Base-by-base conservation (phyloP, 345 rosid genomes). In the Erodium maritimum region DNA sequence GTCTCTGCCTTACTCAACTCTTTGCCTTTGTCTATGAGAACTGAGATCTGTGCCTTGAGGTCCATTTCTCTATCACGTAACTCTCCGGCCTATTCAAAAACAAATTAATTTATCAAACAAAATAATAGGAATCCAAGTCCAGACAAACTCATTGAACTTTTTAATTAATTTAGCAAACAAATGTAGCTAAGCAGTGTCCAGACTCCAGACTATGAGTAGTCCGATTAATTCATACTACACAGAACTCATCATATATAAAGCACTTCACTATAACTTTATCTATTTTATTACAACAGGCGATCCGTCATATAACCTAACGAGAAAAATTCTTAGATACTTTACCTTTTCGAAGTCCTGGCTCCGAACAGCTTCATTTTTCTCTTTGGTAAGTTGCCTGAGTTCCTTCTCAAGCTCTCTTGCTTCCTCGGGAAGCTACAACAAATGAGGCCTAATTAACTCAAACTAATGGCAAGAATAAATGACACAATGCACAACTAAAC, bases 281-380 rank as follows among this genome's bases (percentile, higher is more conserved):
- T n/a, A n/a, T n/a, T n/a, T n/a, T n/a, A n/a, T n/a, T n/a, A n/a
- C n/a, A n/a, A n/a, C n/a, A n/a, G n/a, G n/a, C n/a, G n/a, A n/a
- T n/a, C n/a, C n/a, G n/a, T n/a, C n/a, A n/a, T n/a, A n/a, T n/a
- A n/a, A n/a, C n/a, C n/a, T n/a, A n/a, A n/a, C n/a, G n/a, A n/a
- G n/a, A n/a, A n/a, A n/a, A n/a, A n/a, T n/a, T n/a, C n/a, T n/a
- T n/a, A 10, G 23, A 52, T 19, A 4, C 37, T 1, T 10, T 75
- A 89, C 99, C 99, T 85, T 93, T 71, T 93, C 96, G 50, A 89
- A 93, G 76, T 93, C 99, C 73, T 93, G 97, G 74, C 86, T 54
- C 17, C 96, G 86, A 56, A 89, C 95, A 65, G 97, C 94, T 77
- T 93, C 96, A 52, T 93, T 89, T 78, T 93, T 93, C 72, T 88